phyloP scores from a whole-genome alignment of 192 early-diverging fungal genomes.

The Backusella circina region DNA sequence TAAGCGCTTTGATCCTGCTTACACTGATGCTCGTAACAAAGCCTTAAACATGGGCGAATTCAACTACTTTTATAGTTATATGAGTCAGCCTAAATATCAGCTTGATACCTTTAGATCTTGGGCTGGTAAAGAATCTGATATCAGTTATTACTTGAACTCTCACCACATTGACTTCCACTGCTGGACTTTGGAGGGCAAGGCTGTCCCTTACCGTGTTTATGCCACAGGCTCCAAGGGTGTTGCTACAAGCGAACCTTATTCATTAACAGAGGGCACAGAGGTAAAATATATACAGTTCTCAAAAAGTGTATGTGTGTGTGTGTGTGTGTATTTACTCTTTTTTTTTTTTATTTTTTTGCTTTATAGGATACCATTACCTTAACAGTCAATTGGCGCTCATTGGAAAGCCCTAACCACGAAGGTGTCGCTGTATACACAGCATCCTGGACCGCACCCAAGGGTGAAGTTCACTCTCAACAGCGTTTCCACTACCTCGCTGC shows the following conservation, averaged over 20 bases:
- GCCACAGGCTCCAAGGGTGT: conserved; percentile 38
- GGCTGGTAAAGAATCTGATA: conserved; percentile 43
- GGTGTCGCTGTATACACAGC: conserved; percentile 44
- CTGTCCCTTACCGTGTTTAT: conserved; percentile 30
- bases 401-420: conserved; percentile 8
- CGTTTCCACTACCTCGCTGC: conserved; percentile 42
- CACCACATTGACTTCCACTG: conserved; percentile 43
- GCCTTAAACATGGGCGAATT: conserved; percentile 36
- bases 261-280: conserved; percentile 36
- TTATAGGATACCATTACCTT: conserved; percentile 40
- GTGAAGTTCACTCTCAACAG: conserved; percentile 43
- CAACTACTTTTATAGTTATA: conserved; percentile 38
- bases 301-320: background rate
- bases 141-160: conserved; percentile 40
- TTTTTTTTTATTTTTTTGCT: too few species aligned
- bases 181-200: conserved; percentile 32
- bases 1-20: conserved; percentile 46
- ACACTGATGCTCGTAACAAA: conserved; percentile 38
- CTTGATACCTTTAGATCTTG: conserved; percentile 38
- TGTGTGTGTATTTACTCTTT: background rate
- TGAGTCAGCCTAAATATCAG: conserved; percentile 42
- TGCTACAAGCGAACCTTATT: conserved; percentile 32
- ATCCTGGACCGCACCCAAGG: conserved; percentile 45
- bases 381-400: conserved; percentile 36
- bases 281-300: background rate